A percentile compares a stretch with the other conserved stretches of the same genome.
These are phyloP conservation scores for Datisca glomerata DNA, from an alignment of 306 rosid species.

Conservation along the genomic window DNA sequence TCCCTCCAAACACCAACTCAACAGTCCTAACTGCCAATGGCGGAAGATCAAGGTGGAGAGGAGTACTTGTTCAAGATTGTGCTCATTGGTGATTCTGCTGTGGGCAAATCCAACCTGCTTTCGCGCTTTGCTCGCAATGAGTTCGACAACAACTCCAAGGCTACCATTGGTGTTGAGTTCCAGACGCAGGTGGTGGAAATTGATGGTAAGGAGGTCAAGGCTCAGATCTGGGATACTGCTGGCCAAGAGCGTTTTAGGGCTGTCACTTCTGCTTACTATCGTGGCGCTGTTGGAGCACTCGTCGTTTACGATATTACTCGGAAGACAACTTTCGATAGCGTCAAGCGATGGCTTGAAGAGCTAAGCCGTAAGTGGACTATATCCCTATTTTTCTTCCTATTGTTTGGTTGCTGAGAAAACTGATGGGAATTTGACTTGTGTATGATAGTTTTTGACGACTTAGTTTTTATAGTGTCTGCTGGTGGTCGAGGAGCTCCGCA, in stretches of 20 bases:
- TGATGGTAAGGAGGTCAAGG: constrained; percentile 73
- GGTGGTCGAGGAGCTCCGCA: too few species aligned
- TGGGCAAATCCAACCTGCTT: constrained; percentile 76
- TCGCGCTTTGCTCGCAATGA: constrained; percentile 78
- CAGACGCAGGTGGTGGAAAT: constrained; percentile 75
- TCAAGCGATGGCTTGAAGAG: constrained; percentile 80
- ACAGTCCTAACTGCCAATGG: constrained; percentile 19
- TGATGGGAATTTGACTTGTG: not conserved
- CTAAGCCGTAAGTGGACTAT: constrained; percentile 38
- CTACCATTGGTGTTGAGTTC: constrained; percentile 84
- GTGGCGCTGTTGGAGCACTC: constrained; percentile 88
- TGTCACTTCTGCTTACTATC: constrained; percentile 87
- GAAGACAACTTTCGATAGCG: constrained; percentile 43
- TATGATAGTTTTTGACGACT: not conserved
- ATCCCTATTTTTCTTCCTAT: not conserved
- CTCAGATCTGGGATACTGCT: constrained; percentile 99
- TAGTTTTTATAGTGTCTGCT: not conserved
- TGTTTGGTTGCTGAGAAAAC: not conserved
- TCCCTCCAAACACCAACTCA: not conserved
- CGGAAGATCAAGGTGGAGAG: constrained; percentile 31
- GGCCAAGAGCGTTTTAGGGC: constrained; percentile 91
- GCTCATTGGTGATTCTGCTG: constrained; percentile 84
- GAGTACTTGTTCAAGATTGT: constrained; percentile 86
- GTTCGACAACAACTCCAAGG: constrained; percentile 69
- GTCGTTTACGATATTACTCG: constrained; percentile 72